Percentiles rank a stretch among this genome's conserved stretches.
Evolutionary conservation across 805 yeast species (phyloP).

Genomic region (Candida loeiensis): DNA sequence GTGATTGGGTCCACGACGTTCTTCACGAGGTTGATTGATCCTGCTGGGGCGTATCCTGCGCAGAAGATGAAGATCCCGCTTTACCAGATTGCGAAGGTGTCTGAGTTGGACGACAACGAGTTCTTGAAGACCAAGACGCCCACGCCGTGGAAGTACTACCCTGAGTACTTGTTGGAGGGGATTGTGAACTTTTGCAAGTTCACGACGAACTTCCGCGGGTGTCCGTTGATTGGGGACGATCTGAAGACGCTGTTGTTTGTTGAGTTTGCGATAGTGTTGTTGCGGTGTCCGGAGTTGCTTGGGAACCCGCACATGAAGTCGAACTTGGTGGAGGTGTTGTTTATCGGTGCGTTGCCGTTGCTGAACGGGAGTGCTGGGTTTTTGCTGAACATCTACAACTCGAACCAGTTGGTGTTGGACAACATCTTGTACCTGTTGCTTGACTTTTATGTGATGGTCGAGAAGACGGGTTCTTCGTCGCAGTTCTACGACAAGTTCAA

Average conservation of each 20-base stretch:
- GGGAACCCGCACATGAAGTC: slow-evolving; percentile 94
- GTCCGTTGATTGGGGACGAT: slow-evolving; percentile 53
- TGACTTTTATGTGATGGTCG: slow-evolving; percentile 91
- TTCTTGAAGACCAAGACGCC: slow-evolving; percentile 65
- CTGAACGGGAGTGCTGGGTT: slow-evolving; percentile 66
- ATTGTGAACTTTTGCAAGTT: slow-evolving; percentile 67
- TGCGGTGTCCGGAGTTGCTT: slow-evolving; percentile 80
- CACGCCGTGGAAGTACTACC: slow-evolving; percentile 73
- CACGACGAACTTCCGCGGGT: slow-evolving; percentile 51
- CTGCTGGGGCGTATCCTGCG: slow-evolving; percentile 60
- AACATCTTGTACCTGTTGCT: slow-evolving; percentile 78
- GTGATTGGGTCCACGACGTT: slow-evolving; percentile 73
- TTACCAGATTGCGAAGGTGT: slow-evolving; percentile 54
- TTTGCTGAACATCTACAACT: slow-evolving; percentile 61
- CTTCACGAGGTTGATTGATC: slow-evolving; percentile 69
- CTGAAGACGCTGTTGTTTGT: slow-evolving; percentile 52
- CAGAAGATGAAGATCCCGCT: slow-evolving; percentile 49
- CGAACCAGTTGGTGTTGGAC: slow-evolving; percentile 57
- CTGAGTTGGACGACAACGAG: slow-evolving; percentile 73
- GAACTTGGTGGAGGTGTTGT: slow-evolving; percentile 74
- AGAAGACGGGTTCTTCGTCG: slow-evolving; percentile 90
- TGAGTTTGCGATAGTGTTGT: slow-evolving; percentile 67
- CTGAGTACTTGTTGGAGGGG: slow-evolving; percentile 85
- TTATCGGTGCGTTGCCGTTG: slow-evolving; percentile 63
- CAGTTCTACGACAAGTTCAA: slow-evolving; percentile 97